phyloP scores from a whole-genome alignment of 148 eudicot genomes.

The Linanthus parryae region DNA sequence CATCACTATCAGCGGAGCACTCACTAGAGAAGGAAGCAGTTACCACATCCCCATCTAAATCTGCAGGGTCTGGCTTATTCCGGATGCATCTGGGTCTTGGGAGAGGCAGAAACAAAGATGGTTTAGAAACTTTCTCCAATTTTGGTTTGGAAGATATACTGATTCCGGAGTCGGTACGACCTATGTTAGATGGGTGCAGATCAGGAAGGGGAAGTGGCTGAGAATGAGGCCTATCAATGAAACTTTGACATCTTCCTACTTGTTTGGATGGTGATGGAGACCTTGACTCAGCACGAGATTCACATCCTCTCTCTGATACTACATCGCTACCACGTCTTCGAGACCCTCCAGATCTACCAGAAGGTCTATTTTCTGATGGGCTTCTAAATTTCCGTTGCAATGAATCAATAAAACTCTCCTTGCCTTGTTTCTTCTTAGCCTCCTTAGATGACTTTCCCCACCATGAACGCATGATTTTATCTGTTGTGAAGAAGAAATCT shows the following conservation, averaged over 20 bases:
- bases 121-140: constrained; percentile 47
- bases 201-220: constrained; percentile 89
- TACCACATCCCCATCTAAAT: constrained; percentile 56
- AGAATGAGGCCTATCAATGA: constrained; percentile 68
- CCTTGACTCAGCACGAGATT: constrained; percentile 64
- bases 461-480: constrained; percentile 88
- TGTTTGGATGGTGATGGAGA: constrained; percentile 81
- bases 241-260: constrained; percentile 91
- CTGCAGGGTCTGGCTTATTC: constrained; percentile 58
- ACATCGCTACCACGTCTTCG: constrained; percentile 64
- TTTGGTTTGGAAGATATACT: constrained; percentile 53
- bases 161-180: constrained; percentile 73
- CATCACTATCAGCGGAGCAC: constrained; percentile 81
- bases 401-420: constrained; percentile 63
- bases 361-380: constrained; percentile 58
- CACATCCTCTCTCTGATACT: constrained; percentile 60
- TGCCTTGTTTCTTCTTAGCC: constrained; percentile 66
- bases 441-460: constrained; percentile 88
- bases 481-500: not conserved
- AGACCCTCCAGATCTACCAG: constrained; percentile 54
- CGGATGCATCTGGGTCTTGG: constrained; percentile 78
- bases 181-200: constrained; percentile 43
- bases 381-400: constrained; percentile 56
- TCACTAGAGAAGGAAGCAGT: constrained; percentile 76
- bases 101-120: constrained; percentile 62